Conservation (phyloP, 1,284 basidiomycete species). For the Cutaneotrichosporon spelunceum region DNA sequence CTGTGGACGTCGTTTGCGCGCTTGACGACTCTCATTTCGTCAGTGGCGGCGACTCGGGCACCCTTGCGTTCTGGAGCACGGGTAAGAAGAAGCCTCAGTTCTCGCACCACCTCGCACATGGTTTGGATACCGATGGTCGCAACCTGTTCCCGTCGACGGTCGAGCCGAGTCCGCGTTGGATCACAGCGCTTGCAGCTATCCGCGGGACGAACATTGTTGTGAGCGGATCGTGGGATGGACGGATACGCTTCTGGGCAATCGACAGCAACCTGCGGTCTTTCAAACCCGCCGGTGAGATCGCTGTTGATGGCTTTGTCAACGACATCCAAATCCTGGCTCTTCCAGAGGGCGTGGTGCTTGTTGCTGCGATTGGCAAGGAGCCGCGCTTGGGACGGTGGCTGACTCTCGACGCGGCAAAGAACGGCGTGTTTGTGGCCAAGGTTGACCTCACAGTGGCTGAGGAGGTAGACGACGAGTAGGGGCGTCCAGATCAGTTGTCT, state of each 20-base stretch:
- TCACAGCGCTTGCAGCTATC: slow-evolving; percentile 76
- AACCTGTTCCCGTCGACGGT: slow-evolving; percentile 59
- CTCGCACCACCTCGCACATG: slow-evolving; percentile 79
- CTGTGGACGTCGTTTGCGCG: slow-evolving; percentile 88
- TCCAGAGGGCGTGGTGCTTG: slow-evolving; percentile 58
- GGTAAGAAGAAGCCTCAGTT: slow-evolving; percentile 95
- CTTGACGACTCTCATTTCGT: slow-evolving; percentile 89
- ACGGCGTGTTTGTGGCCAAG: slow-evolving; percentile 66
- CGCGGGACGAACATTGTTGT: slow-evolving; percentile 88
- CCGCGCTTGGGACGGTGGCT: slow-evolving; percentile 87
- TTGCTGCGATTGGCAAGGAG: slow-evolving; percentile 81
- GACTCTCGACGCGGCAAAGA: slow-evolving; percentile 63
- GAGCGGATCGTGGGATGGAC: slow-evolving; percentile 90
- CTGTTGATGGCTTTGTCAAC: slow-evolving; percentile 78
- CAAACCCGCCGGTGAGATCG: slow-evolving; percentile 57
- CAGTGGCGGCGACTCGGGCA: slow-evolving; percentile 91
- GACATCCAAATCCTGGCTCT: slow-evolving; percentile 53
- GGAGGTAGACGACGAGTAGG: slow-evolving; percentile 5
- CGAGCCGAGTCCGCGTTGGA: slow-evolving; percentile 81
- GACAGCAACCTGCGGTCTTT: slow-evolving; percentile 74
- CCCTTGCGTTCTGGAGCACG: slow-evolving; percentile 87
- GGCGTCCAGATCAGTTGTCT: not conserved
- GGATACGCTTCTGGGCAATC: slow-evolving; percentile 84
- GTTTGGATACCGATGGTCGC: slow-evolving; percentile 47
- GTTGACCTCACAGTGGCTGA: slow-evolving; percentile 26